Conservation (phyloP, 202 grass and related monocot species). For the Musa balbisiana region DNA sequence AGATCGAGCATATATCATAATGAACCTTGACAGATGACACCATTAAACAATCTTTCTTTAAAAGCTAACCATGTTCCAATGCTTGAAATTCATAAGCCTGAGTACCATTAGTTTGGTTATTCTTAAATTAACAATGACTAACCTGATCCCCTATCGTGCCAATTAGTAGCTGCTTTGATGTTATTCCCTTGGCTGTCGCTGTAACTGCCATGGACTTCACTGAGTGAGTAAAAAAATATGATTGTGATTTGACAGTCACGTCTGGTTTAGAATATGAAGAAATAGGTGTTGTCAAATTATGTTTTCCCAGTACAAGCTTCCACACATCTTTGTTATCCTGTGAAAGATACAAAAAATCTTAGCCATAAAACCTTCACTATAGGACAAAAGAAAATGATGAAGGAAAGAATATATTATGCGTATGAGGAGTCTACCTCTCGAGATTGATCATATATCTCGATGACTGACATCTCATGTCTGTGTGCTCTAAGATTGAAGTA, state of each 20-base stretch:
- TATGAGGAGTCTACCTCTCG: slow-evolving; percentile 49
- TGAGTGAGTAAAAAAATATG: slow-evolving; percentile 93
- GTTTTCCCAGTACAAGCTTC: slow-evolving; percentile 93
- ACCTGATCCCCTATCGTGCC: slow-evolving; percentile 91
- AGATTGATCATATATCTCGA: slow-evolving; percentile 98
- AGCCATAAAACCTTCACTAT: background rate
- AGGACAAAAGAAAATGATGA: background rate
- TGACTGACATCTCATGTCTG: slow-evolving; percentile 99
- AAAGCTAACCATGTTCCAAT: no score
- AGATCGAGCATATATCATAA: background rate
- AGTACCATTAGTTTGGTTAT: background rate
- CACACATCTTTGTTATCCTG: slow-evolving; percentile 91
- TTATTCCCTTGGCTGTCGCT: slow-evolving; percentile 90
- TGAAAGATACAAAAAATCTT: slow-evolving; percentile 11
- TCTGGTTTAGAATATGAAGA: slow-evolving; percentile 75
- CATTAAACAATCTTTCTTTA: no score
- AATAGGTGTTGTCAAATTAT: slow-evolving; percentile 82
- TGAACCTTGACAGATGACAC: no score
- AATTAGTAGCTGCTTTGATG: slow-evolving; percentile 87
- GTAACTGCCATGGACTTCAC: slow-evolving; percentile 89
- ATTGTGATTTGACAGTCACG: slow-evolving; percentile 79
- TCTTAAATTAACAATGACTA: slow-evolving; percentile 11
- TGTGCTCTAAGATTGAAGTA: slow-evolving; percentile 99
- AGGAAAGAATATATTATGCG: background rate
- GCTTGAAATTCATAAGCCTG: no score